Evolutionary conservation across 1,284 basidiomycete species (phyloP).

Genomic region (Boletus sp.): DNA sequence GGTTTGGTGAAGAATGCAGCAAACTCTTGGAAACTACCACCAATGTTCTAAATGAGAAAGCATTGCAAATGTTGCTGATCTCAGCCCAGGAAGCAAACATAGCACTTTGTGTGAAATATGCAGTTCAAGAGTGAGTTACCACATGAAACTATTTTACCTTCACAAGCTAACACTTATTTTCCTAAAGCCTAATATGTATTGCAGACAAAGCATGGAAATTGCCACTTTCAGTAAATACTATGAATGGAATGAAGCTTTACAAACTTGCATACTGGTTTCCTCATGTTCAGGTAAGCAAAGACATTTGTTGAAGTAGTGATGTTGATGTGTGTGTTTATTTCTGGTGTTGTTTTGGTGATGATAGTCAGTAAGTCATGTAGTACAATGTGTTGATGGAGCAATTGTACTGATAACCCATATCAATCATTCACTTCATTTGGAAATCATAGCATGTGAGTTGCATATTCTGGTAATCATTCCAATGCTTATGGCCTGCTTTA

Average conservation of each 20-base stretch:
- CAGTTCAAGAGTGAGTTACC: not conserved
- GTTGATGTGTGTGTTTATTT: too few relatives aligned
- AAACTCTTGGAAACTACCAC: constrained; percentile 5
- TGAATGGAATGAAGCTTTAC: rapidly evolving
- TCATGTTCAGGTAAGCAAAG: not conserved
- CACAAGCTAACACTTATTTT: not conserved
- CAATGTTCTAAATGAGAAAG: not conserved
- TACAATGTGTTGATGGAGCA: too few relatives aligned
- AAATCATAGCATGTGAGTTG: too few relatives aligned
- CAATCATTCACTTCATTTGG: too few relatives aligned
- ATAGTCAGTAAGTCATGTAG: not conserved
- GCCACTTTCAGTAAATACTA: not conserved
- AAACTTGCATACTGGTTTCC: constrained; percentile 3
- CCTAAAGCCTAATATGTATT: not conserved
- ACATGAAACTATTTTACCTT: not conserved
- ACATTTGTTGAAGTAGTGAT: not conserved
- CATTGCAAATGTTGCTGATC: constrained; percentile 5
- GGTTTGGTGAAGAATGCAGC: not conserved
- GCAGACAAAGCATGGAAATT: not conserved
- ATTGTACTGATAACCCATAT: too few relatives aligned
- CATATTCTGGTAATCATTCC: too few relatives aligned
- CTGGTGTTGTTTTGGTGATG: not conserved
- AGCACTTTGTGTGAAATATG: constrained; percentile 5
- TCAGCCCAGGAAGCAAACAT: constrained; percentile 6
- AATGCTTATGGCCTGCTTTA: too few relatives aligned